phyloP scores from a whole-genome alignment of 2,329 filamentous ascomycete genomes.

The Thelonectria rubi region DNA sequence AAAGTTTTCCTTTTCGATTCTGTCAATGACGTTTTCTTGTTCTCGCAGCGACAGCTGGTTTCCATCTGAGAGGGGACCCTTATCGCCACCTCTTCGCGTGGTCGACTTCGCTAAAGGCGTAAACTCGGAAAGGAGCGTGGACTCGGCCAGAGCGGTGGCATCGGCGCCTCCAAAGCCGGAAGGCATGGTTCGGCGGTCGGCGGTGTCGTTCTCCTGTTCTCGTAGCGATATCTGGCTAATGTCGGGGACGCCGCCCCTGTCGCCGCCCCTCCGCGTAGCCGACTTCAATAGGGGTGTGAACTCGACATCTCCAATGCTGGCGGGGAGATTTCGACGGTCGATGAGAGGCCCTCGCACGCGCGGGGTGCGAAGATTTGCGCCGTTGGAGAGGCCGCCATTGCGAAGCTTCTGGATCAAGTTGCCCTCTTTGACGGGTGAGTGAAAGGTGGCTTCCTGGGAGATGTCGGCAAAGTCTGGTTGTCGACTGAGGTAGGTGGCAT shows the following conservation, averaged over 20 bases:
- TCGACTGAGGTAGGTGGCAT: constrained; percentile 81
- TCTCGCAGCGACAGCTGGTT: constrained; percentile 92
- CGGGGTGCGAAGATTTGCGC: constrained; percentile 75
- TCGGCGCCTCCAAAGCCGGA: not conserved
- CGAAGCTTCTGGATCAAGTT: constrained; percentile 80
- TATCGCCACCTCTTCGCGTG: constrained; percentile 68
- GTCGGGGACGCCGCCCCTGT: constrained; percentile 55
- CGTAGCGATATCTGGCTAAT: not conserved
- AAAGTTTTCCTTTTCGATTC: constrained; percentile 98
- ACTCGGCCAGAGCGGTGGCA: not conserved
- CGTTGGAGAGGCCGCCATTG: constrained; percentile 69
- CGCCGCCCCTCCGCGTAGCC: constrained; percentile 73
- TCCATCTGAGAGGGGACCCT: constrained; percentile 80
- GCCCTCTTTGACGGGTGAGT: constrained; percentile 73
- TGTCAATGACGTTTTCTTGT: constrained; percentile 94
- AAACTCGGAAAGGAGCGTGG: not conserved
- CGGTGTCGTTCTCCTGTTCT: constrained; percentile 69
- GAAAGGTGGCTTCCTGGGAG: constrained; percentile 88
- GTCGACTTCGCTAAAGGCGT: constrained; percentile 81
- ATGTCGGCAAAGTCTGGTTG: constrained; percentile 77
- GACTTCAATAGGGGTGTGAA: constrained; percentile 95
- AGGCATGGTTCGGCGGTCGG: constrained; percentile 54
- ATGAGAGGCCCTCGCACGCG: constrained; percentile 74
- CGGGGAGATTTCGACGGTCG: constrained; percentile 76
- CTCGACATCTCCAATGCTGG: constrained; percentile 73